Percentiles rank a stretch among this genome's conserved stretches.
Conservation (phyloP, 1,139 yeast genomes). For the Magnusiomyces clavatus region DNA sequence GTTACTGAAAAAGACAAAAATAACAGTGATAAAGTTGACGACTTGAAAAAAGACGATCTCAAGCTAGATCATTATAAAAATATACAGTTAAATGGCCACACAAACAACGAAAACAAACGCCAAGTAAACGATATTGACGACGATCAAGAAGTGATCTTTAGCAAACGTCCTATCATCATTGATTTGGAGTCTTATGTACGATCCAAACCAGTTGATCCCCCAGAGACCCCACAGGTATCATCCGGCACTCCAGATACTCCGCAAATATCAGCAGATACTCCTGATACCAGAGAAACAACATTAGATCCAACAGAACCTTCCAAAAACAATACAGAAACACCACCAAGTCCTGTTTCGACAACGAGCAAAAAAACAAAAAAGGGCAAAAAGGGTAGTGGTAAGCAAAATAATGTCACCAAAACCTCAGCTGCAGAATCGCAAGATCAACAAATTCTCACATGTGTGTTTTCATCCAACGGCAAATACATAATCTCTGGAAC, state of each 20-base stretch:
- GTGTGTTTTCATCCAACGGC: constrained; percentile 40
- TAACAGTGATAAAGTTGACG: background rate
- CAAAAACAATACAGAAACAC: background rate
- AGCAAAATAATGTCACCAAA: too few species aligned
- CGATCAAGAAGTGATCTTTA: constrained; percentile 19
- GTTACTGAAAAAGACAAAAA: background rate
- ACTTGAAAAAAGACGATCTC: background rate
- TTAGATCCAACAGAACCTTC: too few species aligned
- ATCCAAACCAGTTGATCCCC: too few species aligned
- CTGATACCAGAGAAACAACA: too few species aligned
- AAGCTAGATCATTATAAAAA: background rate
- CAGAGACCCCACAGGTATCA: too few species aligned
- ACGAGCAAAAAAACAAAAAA: constrained; percentile 2
- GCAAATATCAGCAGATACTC: too few species aligned
- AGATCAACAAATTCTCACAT: constrained; percentile 26
- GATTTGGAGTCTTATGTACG: too few species aligned
- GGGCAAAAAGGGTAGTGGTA: background rate
- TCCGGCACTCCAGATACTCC: too few species aligned
- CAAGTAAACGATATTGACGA: constrained; percentile 18
- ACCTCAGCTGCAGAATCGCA: too few species aligned
- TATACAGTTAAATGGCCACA: background rate
- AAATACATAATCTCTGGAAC: constrained; percentile 63
- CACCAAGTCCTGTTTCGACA: background rate
- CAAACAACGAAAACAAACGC: constrained; percentile 14
- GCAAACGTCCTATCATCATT: too few species aligned